These are phyloP conservation scores for Pichia cephalocereana DNA, from an alignment of 805 yeast species.

Conservation along the genomic window DNA sequence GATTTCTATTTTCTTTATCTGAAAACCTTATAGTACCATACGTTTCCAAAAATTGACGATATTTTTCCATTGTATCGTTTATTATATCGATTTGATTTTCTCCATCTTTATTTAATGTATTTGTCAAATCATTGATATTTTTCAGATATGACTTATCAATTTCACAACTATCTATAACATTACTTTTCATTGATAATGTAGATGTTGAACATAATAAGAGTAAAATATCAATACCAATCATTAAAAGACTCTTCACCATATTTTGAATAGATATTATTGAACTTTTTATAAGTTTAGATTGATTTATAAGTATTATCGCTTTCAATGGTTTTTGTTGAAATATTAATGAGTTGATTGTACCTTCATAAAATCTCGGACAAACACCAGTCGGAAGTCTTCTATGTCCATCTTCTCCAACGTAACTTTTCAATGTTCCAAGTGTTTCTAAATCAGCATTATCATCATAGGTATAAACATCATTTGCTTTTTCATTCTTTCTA, in stretches of 20 bases:
- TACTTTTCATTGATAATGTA: slow-evolving; percentile 7
- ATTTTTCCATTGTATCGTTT: neutral
- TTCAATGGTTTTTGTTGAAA: slow-evolving; percentile 20
- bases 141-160: slow-evolving; percentile 8
- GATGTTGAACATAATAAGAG: slow-evolving; percentile 17
- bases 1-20: no score
- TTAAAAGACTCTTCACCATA: slow-evolving; percentile 20
- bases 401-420: slow-evolving; percentile 3
- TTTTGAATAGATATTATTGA: slow-evolving; percentile 21
- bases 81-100: neutral
- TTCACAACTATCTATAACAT: slow-evolving; percentile 10
- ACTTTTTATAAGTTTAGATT: slow-evolving; percentile 12
- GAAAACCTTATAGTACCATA: no score
- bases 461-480: neutral
- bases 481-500: neutral
- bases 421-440: neutral
- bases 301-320: slow-evolving; percentile 24
- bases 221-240: slow-evolving; percentile 22
- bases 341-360: slow-evolving; percentile 18
- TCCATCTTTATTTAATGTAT: neutral
- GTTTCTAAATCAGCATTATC: neutral
- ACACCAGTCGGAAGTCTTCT: slow-evolving; percentile 18
- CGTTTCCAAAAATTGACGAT: neutral
- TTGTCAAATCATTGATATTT: slow-evolving; percentile 2
- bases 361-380: slow-evolving; percentile 22